Conservation (phyloP, 148 eudicot species). For the Chenopodium quinoa region DNA sequence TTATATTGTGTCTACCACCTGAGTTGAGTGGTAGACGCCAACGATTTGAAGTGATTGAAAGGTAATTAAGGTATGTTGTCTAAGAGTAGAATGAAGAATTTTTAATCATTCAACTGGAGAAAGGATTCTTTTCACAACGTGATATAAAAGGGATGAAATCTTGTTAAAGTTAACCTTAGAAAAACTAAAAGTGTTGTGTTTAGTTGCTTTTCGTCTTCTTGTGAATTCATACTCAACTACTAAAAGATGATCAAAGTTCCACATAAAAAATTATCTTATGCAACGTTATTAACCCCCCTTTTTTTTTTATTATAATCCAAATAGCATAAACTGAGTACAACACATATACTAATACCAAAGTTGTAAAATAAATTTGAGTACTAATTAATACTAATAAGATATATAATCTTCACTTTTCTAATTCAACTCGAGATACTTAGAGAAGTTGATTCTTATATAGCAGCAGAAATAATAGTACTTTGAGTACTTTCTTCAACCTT, state of each 20-base stretch:
- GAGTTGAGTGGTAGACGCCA: too few species aligned
- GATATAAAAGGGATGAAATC: not conserved
- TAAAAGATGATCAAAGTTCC: conserved; percentile 3
- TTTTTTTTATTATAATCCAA: not conserved
- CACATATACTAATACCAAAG: not conserved
- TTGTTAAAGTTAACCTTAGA: not conserved
- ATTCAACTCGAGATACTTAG: not conserved
- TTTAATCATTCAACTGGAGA: not conserved
- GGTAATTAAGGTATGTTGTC: too few species aligned
- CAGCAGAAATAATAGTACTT: too few species aligned
- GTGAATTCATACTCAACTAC: not conserved
- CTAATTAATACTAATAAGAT: too few species aligned
- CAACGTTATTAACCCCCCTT: not conserved
- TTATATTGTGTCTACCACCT: too few species aligned
- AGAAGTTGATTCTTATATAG: not conserved
- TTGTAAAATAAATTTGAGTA: too few species aligned
- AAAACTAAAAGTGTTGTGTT: not conserved
- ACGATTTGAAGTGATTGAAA: too few species aligned
- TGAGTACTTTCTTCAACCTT: not conserved
- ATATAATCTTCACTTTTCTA: not conserved
- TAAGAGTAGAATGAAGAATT: not conserved
- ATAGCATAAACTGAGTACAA: not conserved
- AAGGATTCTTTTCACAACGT: not conserved
- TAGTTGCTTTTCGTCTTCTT: not conserved
- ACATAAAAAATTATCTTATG: not conserved